Percentiles rank a stretch among this genome's conserved stretches.
phyloP scores from a whole-genome alignment of 2,329 filamentous ascomycete genomes.

The Sporothrix globosa region DNA sequence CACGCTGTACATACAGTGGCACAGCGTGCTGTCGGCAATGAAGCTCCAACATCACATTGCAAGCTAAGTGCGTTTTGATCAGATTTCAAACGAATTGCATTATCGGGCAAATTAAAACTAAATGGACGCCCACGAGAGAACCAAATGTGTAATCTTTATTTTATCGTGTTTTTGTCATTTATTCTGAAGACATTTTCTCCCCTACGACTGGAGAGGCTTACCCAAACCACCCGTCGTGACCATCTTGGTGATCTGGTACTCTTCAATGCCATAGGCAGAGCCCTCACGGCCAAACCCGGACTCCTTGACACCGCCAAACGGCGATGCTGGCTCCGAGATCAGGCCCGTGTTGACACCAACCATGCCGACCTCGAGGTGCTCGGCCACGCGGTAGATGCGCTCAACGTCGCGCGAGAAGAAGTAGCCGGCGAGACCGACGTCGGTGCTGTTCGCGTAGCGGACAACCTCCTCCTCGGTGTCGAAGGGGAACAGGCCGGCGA shows the following conservation, averaged over 20 bases:
- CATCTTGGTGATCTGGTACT: slow-evolving; percentile 76
- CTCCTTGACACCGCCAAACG: slow-evolving; percentile 81
- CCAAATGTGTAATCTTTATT: background rate
- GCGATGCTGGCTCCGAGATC: slow-evolving; percentile 60
- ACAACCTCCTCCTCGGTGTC: slow-evolving; percentile 88
- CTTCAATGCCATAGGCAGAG: slow-evolving; percentile 73
- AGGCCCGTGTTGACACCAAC: slow-evolving; percentile 79
- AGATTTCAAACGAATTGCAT: too few species aligned
- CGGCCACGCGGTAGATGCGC: slow-evolving; percentile 64
- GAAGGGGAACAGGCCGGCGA: slow-evolving; percentile 88
- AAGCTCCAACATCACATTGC: too few species aligned
- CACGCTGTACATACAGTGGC: slow-evolving; percentile 23
- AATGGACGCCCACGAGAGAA: background rate
- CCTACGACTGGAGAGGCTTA: slow-evolving; percentile 53
- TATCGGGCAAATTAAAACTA: background rate
- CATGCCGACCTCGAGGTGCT: slow-evolving; percentile 82
- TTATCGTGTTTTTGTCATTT: background rate
- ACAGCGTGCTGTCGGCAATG: background rate
- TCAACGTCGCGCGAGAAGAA: slow-evolving; percentile 76
- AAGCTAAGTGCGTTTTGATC: too few species aligned
- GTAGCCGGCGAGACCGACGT: slow-evolving; percentile 91
- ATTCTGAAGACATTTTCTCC: too few species aligned
- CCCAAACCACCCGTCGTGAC: slow-evolving; percentile 61
- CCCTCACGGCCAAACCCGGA: slow-evolving; percentile 81
- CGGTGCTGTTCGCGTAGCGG: slow-evolving; percentile 74